Conservation (phyloP, 2,329 filamentous ascomycete genomes). For the Paraphaeosphaeria minitans region DNA sequence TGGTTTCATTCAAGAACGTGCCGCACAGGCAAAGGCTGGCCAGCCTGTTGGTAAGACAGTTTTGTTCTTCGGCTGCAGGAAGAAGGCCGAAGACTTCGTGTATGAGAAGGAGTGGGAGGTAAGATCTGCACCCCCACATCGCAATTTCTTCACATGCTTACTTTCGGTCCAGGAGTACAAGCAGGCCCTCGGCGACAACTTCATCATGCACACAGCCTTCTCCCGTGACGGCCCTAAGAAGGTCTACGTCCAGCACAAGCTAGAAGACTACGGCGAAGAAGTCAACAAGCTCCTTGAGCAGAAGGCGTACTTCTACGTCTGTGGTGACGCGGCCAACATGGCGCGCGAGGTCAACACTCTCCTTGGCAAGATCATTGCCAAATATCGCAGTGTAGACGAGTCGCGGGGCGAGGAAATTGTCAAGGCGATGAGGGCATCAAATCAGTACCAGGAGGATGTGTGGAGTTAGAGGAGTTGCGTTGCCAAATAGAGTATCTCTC, state of each 20-base stretch:
- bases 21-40: slow-evolving; percentile 78
- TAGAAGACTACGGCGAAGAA: slow-evolving; percentile 81
- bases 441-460: slow-evolving; percentile 90
- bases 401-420: slow-evolving; percentile 94
- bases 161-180: slow-evolving; percentile 71
- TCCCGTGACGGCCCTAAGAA: slow-evolving; percentile 88
- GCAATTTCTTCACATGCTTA: slow-evolving; percentile 27
- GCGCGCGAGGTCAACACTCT: slow-evolving; percentile 88
- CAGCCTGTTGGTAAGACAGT: slow-evolving; percentile 84
- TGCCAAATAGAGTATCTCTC: slow-evolving; percentile 9
- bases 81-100: slow-evolving; percentile 84
- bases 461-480: slow-evolving; percentile 58
- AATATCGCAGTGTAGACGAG: slow-evolving; percentile 80
- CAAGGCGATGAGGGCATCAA: slow-evolving; percentile 92
- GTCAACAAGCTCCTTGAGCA: slow-evolving; percentile 87
- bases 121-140: slow-evolving; percentile 49
- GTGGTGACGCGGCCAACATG: slow-evolving; percentile 97
- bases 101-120: slow-evolving; percentile 94
- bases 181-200: slow-evolving; percentile 81
- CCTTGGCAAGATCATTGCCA: slow-evolving; percentile 84
- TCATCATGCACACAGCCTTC: slow-evolving; percentile 91
- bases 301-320: slow-evolving; percentile 95
- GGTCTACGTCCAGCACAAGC: slow-evolving; percentile 93
- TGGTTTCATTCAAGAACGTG: slow-evolving; percentile 91
- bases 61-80: slow-evolving; percentile 95